Base-by-base conservation (phyloP, 192 early-diverging fungal genomes). In the Backusella tarrabulga region DNA sequence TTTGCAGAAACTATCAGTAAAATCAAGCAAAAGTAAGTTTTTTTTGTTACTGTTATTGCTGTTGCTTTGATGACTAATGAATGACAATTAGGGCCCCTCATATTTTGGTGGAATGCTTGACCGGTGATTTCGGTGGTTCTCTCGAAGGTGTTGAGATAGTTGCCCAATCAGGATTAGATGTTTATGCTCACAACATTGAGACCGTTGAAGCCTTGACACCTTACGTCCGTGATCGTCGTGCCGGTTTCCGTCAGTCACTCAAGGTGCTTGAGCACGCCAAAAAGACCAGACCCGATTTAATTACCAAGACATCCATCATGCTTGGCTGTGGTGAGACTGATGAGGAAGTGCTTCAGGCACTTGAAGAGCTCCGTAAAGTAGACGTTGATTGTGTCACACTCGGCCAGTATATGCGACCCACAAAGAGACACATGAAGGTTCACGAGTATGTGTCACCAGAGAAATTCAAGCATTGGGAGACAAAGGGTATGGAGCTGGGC, bases 341-440 rank as follows among this genome's bases (percentile, higher is more conserved):
- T 76, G 94, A 91, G 21, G 97, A 99, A 82, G 95, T 99, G 2
- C 70, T 93, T 83, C 87, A 94, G 71, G 92, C 97, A 1, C 83
- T 99, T 82, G 88, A 93, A 80, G 96, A 91, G 75, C 80, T 98
- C 72, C 86, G 97, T 67, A 87, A 90, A 26, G 87, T 91, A 15
- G 88, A 93, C 50, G 96, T 98, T 26, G 97, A 99, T 79, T 95
- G 96, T 52, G 89, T 99, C 21, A 99, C 97, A 11, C 85, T 99
- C 73, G 97, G 97, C n/a, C 97, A 99, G 84, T 99, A 99, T 82
- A 99, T 99, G 97, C 90, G 95, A 60, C 97, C 97, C n/a, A 98
- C 97, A 26, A 99, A 98, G 88, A 92, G 94, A 75, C 96, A 99
- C 83, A 97, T 99, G 95, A 97, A 97, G 88, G 94, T 98, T 23